Percentiles rank a stretch among this genome's conserved stretches.
Conservation (phyloP, 192 early-diverging fungal species). For the Coemansia sp. region DNA sequence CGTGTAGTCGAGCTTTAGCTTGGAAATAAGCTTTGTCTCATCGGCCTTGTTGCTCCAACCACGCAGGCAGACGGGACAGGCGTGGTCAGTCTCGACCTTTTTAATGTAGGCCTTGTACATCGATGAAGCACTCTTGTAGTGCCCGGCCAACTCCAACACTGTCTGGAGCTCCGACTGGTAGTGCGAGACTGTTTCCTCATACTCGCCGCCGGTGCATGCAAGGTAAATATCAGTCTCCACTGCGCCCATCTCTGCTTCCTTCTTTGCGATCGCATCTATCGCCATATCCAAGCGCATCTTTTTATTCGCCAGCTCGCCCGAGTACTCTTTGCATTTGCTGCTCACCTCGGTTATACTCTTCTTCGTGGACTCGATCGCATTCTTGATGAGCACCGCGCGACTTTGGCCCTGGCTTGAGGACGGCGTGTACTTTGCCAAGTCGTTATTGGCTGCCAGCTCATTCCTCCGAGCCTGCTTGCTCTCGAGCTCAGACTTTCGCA, state of each 20-base stretch:
- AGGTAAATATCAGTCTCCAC: constrained; percentile 19
- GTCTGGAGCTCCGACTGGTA: constrained; percentile 50
- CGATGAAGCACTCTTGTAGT: constrained; percentile 54
- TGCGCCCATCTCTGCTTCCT: constrained; percentile 16
- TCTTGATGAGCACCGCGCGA: constrained; percentile 22
- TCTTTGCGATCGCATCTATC: constrained; percentile 29
- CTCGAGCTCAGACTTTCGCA: constrained; percentile 59
- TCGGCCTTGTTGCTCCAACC: constrained; percentile 62
- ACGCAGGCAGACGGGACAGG: constrained; percentile 85
- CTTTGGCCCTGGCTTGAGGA: constrained; percentile 1
- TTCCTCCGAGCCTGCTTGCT: constrained; percentile 7
- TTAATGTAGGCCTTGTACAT: constrained; percentile 71
- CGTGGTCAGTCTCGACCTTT: constrained; percentile 61
- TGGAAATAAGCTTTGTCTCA: constrained; percentile 29
- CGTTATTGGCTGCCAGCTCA: constrained; percentile 8
- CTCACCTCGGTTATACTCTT: constrained; percentile 12
- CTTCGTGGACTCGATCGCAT: constrained; percentile 27
- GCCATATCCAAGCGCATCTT: constrained; percentile 40
- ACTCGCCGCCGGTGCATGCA: constrained; percentile 20
- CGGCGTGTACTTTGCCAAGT: constrained; percentile 11
- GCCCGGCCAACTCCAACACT: constrained; percentile 44
- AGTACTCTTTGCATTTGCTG: constrained; percentile 5
- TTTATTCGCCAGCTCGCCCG: constrained; percentile 19
- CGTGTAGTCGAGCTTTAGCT: constrained; percentile 48
- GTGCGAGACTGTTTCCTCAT: constrained; percentile 33